Evolutionary conservation across 495 filamentous ascomycete genomes (phyloP).

Genomic region (Xylaria palmicola): DNA sequence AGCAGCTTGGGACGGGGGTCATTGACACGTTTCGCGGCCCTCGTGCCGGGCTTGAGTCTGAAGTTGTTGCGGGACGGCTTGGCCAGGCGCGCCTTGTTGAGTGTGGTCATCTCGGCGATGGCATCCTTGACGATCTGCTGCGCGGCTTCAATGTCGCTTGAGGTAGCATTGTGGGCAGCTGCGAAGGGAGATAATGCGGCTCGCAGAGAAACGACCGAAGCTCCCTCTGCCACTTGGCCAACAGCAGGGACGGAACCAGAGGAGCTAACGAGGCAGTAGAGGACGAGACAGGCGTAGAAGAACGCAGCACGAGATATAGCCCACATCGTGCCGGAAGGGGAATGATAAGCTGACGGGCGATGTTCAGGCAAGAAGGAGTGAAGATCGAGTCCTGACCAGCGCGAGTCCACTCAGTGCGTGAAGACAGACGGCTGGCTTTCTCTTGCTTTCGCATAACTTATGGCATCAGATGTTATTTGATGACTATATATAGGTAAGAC

Average conservation of each 20-base stretch:
- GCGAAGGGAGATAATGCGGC: neutral
- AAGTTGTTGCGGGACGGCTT: constrained; percentile 20
- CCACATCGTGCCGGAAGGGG: neutral
- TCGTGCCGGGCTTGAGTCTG: constrained; percentile 18
- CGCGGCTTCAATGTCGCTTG: constrained; percentile 19
- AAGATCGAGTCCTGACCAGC: neutral
- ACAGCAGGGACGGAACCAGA: neutral
- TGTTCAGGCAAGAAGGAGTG: neutral
- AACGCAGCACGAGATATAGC: neutral
- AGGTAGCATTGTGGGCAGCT: constrained; percentile 14
- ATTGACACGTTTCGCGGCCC: neutral
- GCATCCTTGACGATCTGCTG: constrained; percentile 20
- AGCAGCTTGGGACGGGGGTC: constrained; percentile 20
- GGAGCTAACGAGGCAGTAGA: neutral
- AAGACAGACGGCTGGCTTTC: neutral
- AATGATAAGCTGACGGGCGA: neutral
- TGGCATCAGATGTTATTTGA: neutral
- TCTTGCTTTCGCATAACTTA: neutral
- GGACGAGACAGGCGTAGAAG: neutral
- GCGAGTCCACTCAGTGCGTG: neutral
- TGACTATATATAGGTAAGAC: neutral
- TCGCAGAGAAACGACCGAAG: neutral
- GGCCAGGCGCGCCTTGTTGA: constrained; percentile 20
- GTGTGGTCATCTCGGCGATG: constrained; percentile 18
- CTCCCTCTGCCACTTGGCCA: neutral